Evolutionary conservation across 352 stramenopile species (phyloP), one percentile per base, ranked within the genome.

Genomic region (Halophytophthora polymorphica): DNA sequence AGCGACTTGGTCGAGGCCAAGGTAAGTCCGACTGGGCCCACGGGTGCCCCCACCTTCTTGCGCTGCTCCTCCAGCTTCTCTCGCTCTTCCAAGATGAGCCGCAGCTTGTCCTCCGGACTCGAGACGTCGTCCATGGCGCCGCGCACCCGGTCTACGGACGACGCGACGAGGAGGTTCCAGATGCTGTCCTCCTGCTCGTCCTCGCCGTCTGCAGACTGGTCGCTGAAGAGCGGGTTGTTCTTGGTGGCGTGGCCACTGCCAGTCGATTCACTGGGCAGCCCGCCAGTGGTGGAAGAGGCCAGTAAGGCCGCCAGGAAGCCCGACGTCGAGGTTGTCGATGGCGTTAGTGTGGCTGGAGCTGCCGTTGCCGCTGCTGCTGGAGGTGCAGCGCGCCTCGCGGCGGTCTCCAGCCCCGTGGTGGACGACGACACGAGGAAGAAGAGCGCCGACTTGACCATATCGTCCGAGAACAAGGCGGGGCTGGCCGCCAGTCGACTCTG

Each of bases 131-230:
- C 48, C 13, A 88, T 88, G 11, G 63, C 63, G 19, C 45, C 73
- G 46, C 80, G 79, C 13, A 83, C 76, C 23, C 75, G 71, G 53
- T 88, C 80, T 8, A 90, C 76, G 1, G 80, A 90, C 22, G 80
- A 86, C 2, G 74, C 69, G 2, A 90, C 61, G 13, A 90, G 52
- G 22, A 88, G 65, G 37, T 76, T 83, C 80, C 77, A 90, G 33
- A 88, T 83, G 35, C 73, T 85, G 49, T 88, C 74, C 14, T 75
- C 49, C n/a, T 71, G 62, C 29, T 76, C 62, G 2, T 83, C 76
- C 25, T 85, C 73, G 38, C 65, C 73, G 17, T 58, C 66, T 18
- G 38, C 53, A 35, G 55, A 64, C 57, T 78, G 61, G 45, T 84
- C 66, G 55, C 58, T 86, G 44, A 85, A 85, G 6, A 84, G 38